Evolutionary conservation across 495 filamentous ascomycete genomes (phyloP).

Genomic region (Evernia prunastri): DNA sequence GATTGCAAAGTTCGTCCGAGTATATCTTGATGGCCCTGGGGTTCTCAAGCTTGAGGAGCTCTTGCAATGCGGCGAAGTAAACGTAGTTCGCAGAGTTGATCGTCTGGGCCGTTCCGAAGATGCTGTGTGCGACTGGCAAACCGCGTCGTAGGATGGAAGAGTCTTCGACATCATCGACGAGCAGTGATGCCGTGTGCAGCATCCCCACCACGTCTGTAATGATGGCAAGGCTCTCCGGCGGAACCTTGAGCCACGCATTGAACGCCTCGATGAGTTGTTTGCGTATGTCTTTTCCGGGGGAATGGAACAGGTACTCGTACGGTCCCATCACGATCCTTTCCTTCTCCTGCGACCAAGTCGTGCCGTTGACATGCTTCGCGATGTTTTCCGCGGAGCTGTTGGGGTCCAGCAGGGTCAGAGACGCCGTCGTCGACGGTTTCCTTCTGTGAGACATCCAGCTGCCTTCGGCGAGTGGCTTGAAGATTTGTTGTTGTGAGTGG

Average conservation of each 20-base stretch:
- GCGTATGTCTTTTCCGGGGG: slow-evolving; percentile 90
- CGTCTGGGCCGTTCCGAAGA: slow-evolving; percentile 92
- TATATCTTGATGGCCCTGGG: slow-evolving; percentile 67
- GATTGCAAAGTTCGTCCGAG: slow-evolving; percentile 82
- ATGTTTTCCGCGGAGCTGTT: slow-evolving; percentile 40
- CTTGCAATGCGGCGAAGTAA: slow-evolving; percentile 84
- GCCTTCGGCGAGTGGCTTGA: slow-evolving; percentile 49
- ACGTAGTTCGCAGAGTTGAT: slow-evolving; percentile 98
- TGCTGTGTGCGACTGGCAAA: slow-evolving; percentile 84
- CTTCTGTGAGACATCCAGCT: slow-evolving; percentile 44
- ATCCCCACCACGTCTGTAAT: slow-evolving; percentile 87
- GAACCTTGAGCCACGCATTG: slow-evolving; percentile 83
- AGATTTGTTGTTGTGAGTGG: slow-evolving; percentile 43
- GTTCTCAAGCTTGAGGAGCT: slow-evolving; percentile 70
- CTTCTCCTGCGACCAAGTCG: slow-evolving; percentile 62
- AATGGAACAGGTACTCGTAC: slow-evolving; percentile 76
- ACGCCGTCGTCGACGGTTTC: slow-evolving; percentile 9
- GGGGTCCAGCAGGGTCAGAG: slow-evolving; percentile 15
- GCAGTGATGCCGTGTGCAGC: slow-evolving; percentile 87
- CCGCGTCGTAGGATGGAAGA: slow-evolving; percentile 77
- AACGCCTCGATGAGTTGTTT: slow-evolving; percentile 82
- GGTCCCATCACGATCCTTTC: slow-evolving; percentile 77
- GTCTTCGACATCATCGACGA: slow-evolving; percentile 92
- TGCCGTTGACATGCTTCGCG: slow-evolving; percentile 45
- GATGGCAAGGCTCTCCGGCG: slow-evolving; percentile 63